Conservation (phyloP, 176 grass and related monocot genomes). For the Secale cereale region DNA sequence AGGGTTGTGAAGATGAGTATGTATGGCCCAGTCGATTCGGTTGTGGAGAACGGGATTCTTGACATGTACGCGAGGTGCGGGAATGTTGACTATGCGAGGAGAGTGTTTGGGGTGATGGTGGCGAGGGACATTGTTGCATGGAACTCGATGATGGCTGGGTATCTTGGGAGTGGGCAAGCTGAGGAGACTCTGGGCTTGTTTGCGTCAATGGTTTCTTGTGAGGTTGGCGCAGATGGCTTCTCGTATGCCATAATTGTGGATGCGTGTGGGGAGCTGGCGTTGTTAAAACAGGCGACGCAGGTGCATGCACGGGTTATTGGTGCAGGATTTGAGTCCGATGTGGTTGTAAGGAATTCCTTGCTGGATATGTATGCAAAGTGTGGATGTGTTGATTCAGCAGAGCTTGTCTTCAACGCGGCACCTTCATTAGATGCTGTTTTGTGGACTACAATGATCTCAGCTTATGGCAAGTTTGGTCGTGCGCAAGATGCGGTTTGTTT, state of each 20-base stretch:
- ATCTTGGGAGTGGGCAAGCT: constrained; percentile 26
- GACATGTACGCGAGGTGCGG: constrained; percentile 49
- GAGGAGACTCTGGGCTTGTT: constrained; percentile 51
- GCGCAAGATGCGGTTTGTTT: constrained; percentile 26
- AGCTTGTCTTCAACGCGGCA: constrained; percentile 25
- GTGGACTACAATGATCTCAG: constrained; percentile 67
- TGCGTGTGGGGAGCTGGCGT: constrained; percentile 40
- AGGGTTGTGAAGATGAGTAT: constrained; percentile 35
- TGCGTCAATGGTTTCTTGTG: constrained; percentile 26
- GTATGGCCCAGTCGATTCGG: constrained; percentile 9
- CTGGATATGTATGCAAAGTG: constrained; percentile 71
- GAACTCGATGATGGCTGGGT: constrained; percentile 58
- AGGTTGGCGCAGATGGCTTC: constrained; percentile 33
- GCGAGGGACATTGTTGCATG: constrained; percentile 38
- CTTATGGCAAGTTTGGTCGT: constrained; percentile 45
- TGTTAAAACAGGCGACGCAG: constrained; percentile 49
- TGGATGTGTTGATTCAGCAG: constrained; percentile 41
- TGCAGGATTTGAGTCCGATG: constrained; percentile 32
- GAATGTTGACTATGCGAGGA: constrained; percentile 6
- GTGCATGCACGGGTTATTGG: constrained; percentile 31
- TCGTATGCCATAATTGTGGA: constrained; percentile 43
- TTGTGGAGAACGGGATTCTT: constrained; percentile 53
- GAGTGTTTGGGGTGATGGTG: constrained; percentile 40
- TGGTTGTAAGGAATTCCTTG: constrained; percentile 47
- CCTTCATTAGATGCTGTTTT: constrained; percentile 31